A percentile compares a stretch with the other conserved stretches of the same genome.
phyloP scores from a whole-genome alignment of 164 flowering plant genomes.

The Pachysandra terminalis region DNA sequence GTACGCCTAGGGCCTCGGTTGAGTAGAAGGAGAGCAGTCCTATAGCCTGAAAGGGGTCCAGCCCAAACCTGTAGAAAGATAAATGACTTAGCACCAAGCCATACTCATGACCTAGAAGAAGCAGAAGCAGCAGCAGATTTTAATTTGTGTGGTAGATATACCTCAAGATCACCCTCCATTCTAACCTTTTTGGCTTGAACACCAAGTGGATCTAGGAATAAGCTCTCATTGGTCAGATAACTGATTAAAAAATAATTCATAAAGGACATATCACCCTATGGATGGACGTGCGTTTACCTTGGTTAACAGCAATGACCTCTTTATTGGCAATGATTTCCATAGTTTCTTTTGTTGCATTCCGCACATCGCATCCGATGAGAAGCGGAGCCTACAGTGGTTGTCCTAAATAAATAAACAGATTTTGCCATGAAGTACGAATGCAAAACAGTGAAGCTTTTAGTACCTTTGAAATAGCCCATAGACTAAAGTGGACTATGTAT shows the following conservation, averaged over 20 bases:
- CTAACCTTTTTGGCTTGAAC: conserved; percentile 79
- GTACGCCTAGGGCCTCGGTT: conserved; percentile 37
- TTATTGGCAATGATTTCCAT: conserved; percentile 57
- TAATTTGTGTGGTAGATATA: conserved; percentile 9
- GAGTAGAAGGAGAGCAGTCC: conserved; percentile 53
- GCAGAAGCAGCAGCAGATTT: too few relatives aligned
- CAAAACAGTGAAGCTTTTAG: neutral
- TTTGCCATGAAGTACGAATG: neutral
- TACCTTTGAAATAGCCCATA: conserved; percentile 92
- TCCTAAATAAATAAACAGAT: neutral
- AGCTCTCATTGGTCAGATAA: neutral
- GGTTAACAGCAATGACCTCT: conserved; percentile 83
- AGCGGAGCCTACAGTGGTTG: conserved; percentile 67
- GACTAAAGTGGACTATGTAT: conserved; percentile 75
- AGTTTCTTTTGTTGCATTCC: conserved; percentile 57
- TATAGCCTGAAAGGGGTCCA: conserved; percentile 63
- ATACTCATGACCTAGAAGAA: neutral
- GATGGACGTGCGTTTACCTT: conserved; percentile 37
- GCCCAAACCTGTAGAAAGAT: conserved; percentile 63
- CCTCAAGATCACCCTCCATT: conserved; percentile 66
- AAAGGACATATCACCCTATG: too few relatives aligned
- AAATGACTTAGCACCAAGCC: neutral
- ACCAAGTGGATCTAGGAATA: conserved; percentile 52
- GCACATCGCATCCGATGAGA: conserved; percentile 83
- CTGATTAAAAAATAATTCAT: too few relatives aligned